Conservation (phyloP, 2,329 filamentous ascomycete genomes). For the Verticillium isaacii region DNA sequence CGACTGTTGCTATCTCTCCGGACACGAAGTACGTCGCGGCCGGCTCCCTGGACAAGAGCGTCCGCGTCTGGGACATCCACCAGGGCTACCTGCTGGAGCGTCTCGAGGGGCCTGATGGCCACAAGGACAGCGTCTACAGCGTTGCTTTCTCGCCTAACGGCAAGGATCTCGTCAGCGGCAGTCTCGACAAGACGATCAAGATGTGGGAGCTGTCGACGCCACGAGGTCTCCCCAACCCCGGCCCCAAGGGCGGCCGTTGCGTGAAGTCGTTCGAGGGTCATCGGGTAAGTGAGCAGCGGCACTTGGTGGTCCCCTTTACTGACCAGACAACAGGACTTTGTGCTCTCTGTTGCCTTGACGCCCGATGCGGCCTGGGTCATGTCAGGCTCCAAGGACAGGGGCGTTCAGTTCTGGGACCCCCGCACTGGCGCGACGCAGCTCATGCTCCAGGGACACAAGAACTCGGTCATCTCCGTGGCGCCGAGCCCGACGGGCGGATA, state of each 20-base stretch:
- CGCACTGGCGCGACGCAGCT: constrained; percentile 89
- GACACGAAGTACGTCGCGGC: constrained; percentile 93
- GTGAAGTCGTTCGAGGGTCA: constrained; percentile 97
- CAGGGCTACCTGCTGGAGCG: constrained; percentile 84
- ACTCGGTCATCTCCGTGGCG: constrained; percentile 95
- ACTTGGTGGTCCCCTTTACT: constrained; percentile 13
- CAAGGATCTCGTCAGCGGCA: constrained; percentile 88
- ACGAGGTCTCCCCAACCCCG: constrained; percentile 60
- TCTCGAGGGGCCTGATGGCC: constrained; percentile 86
- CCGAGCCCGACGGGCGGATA: constrained; percentile 83
- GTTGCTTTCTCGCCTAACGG: constrained; percentile 95
- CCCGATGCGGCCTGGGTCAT: constrained; percentile 95
- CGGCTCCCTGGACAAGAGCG: constrained; percentile 94
- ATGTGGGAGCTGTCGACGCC: constrained; percentile 91
- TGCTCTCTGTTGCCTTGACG: constrained; percentile 90
- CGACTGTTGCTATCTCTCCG: constrained; percentile 94
- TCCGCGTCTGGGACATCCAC: constrained; percentile 91
- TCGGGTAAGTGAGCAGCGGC: constrained; percentile 53
- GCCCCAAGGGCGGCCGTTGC: constrained; percentile 82
- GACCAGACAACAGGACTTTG: constrained; percentile 68
- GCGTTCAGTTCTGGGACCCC: constrained; percentile 98
- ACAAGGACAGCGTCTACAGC: constrained; percentile 95
- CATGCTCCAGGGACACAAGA: constrained; percentile 98
- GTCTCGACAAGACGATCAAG: constrained; percentile 97
- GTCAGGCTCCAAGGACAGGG: constrained; percentile 93